A percentile compares a stretch with the other conserved stretches of the same genome.
phyloP scores from a whole-genome alignment of 2,329 filamentous ascomycete species.

The Leptographium flavum region DNA sequence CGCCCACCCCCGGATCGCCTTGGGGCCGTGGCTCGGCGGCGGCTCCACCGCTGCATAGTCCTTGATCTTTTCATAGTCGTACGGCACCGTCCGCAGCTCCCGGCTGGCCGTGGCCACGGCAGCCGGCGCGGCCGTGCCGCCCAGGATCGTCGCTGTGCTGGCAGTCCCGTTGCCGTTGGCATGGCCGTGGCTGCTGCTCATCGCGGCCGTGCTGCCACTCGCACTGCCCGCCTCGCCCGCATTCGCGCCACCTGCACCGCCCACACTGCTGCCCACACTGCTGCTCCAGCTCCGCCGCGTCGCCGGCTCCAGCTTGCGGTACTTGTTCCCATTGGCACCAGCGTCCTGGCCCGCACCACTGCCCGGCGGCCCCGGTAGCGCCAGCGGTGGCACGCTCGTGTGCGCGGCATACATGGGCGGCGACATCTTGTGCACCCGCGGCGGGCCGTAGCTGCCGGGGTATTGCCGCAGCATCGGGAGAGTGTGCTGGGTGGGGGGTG shows the following conservation, averaged over 20 bases:
- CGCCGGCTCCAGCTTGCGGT: slow-evolving; percentile 44
- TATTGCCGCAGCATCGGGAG: slow-evolving; percentile 5
- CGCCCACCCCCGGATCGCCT: slow-evolving; percentile 43
- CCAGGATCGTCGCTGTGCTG: neutral
- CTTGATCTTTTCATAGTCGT: slow-evolving; percentile 40
- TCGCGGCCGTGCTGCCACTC: neutral
- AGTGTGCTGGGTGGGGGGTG: neutral
- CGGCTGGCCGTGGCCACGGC: slow-evolving; percentile 12
- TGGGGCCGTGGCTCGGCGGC: slow-evolving; percentile 39
- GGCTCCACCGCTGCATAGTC: slow-evolving; percentile 41
- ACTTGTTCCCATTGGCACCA: slow-evolving; percentile 23
- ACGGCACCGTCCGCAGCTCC: slow-evolving; percentile 44
- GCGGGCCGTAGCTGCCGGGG: slow-evolving; percentile 1
- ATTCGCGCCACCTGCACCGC: slow-evolving; percentile 22
- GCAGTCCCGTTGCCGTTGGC: neutral
- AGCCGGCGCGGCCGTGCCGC: neutral
- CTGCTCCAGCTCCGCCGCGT: slow-evolving; percentile 36
- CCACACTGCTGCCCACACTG: slow-evolving; percentile 15
- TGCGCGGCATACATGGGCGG: neutral
- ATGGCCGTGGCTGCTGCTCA: neutral
- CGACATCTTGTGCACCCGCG: neutral
- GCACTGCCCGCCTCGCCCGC: slow-evolving; percentile 5
- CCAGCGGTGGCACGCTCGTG: neutral
- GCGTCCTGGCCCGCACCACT: neutral
- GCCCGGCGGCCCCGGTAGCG: neutral